Evolutionary conservation across 176 grass and related monocot species (phyloP), one percentile per base, ranked within the genome.

Genomic region (Carex kokanica): DNA sequence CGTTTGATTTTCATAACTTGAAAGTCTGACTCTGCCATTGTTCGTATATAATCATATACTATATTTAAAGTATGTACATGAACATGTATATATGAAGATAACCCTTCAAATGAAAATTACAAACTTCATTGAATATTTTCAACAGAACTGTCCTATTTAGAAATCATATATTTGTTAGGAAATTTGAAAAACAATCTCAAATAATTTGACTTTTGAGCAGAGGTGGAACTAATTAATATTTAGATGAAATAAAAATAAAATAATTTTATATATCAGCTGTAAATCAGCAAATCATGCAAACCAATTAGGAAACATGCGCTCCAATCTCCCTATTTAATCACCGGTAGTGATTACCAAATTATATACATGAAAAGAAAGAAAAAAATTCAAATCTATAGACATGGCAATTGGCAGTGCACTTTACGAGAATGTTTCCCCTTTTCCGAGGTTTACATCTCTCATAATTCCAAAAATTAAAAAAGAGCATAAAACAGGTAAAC

Each of bases 311-410:
- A 73, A 73, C 69, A 45, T 74, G 41, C 69, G n/a, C 43, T 74
- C 68, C 21, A 64, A 43, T 62, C n/a, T 14, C 10, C 21, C 55
- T 11, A 20, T 80, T 64, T 57, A n/a, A 59, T 41, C 61, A 82
- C 10, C 29, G 49, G 60, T 49, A 24, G 61, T 82, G 21, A 82
- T 82, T 82, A 66, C n/a, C 79, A 49, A 82, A 52, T 82, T 65
- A 82, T 81, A 63, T 64, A 63, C 32, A 81, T 41, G 14, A 64
- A 41, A 63, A 64, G 14, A 64, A 41, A 63, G 47, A 21, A 63
- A 64, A 82, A 82, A 82, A 9, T 64, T 47, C 36, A 38, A 47
- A 82, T 82, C 36, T 66, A 43, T 47, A 17, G 20, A 64, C n/a
- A 27, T 82, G 36, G 24, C 34, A 64, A 11, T 82, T 82, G 36